phyloP scores from a whole-genome alignment of 1,284 basidiomycete genomes.

The Peniophora sp. region DNA sequence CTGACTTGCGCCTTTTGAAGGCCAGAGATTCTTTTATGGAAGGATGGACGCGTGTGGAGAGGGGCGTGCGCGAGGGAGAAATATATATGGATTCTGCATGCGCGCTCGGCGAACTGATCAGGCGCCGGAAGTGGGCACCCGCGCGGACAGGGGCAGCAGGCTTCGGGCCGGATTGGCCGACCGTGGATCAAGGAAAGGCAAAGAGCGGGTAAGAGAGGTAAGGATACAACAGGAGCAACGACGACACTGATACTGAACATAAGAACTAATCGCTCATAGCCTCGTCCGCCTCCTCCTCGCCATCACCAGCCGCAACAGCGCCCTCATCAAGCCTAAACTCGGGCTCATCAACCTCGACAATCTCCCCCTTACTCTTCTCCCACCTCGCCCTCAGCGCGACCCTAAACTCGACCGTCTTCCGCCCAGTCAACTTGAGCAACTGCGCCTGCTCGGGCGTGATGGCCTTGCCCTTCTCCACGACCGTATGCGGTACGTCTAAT shows the following conservation, averaged over 20 bases:
- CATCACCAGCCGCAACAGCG: conserved; percentile 22
- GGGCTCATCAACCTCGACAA: conserved; percentile 48
- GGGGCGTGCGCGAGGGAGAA: background rate
- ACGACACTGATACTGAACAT: too few relatives aligned
- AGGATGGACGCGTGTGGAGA: background rate
- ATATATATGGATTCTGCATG: too few relatives aligned
- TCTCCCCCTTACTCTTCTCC: conserved; percentile 65
- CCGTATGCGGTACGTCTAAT: conserved; percentile 69
- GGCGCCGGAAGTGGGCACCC: too few relatives aligned
- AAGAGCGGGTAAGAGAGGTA: too few relatives aligned
- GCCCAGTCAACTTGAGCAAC: conserved; percentile 80
- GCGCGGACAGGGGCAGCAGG: too few relatives aligned
- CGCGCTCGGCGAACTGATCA: too few relatives aligned
- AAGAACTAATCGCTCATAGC: conserved; percentile 29
- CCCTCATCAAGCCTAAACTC: conserved; percentile 30
- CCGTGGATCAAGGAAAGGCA: too few relatives aligned
- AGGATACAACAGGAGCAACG: background rate
- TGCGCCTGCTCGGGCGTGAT: conserved; percentile 84
- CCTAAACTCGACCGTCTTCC: conserved; percentile 79
- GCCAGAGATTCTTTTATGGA: background rate
- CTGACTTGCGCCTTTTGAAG: background rate
- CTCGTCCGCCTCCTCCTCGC: conserved; percentile 28
- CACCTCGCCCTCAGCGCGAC: conserved; percentile 70
- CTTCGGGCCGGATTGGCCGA: background rate
- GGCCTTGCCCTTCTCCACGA: conserved; percentile 80